phyloP scores from a whole-genome alignment of 176 grass and related monocot species.

The Dactylis glomerata region DNA sequence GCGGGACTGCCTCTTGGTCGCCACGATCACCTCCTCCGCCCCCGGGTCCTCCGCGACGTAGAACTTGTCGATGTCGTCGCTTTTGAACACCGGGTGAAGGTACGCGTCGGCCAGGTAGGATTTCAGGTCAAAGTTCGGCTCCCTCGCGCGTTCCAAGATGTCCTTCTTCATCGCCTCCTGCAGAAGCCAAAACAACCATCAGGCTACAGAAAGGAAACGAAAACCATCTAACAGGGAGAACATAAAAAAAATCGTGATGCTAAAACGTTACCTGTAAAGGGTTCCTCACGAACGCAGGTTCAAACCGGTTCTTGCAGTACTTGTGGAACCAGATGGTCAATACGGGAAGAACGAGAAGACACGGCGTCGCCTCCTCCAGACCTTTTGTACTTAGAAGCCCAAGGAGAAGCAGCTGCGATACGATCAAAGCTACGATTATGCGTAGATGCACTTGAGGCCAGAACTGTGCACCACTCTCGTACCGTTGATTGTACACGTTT shows the following conservation, averaged over 20 bases:
- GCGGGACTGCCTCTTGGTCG: constrained; percentile 84
- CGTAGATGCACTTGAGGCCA: constrained; percentile 90
- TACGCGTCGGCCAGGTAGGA: constrained; percentile 64
- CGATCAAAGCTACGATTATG: constrained; percentile 62
- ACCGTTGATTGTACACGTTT: constrained; percentile 94
- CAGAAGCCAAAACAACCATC: neutral
- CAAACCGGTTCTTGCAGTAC: constrained; percentile 76
- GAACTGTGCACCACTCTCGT: constrained; percentile 81
- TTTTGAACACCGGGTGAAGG: constrained; percentile 87
- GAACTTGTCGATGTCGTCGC: constrained; percentile 21
- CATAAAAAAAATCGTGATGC: neutral
- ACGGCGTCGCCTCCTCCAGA: constrained; percentile 49
- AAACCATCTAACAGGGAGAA: neutral
- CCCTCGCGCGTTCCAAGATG: constrained; percentile 76
- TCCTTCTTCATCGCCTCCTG: constrained; percentile 99
- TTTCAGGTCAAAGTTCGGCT: constrained; percentile 84
- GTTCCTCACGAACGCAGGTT: constrained; percentile 73
- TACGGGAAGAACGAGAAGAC: constrained; percentile 76
- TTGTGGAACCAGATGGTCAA: constrained; percentile 80
- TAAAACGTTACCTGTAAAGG: constrained; percentile 71
- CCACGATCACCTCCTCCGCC: constrained; percentile 58
- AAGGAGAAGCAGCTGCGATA: constrained; percentile 85
- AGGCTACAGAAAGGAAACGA: neutral
- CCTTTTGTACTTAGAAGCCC: constrained; percentile 72
- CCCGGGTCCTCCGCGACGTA: constrained; percentile 26